Evolutionary conservation across 495 filamentous ascomycete genomes (phyloP), one percentile per base, ranked within the genome.

Genomic region (Annulohypoxylon nitens): DNA sequence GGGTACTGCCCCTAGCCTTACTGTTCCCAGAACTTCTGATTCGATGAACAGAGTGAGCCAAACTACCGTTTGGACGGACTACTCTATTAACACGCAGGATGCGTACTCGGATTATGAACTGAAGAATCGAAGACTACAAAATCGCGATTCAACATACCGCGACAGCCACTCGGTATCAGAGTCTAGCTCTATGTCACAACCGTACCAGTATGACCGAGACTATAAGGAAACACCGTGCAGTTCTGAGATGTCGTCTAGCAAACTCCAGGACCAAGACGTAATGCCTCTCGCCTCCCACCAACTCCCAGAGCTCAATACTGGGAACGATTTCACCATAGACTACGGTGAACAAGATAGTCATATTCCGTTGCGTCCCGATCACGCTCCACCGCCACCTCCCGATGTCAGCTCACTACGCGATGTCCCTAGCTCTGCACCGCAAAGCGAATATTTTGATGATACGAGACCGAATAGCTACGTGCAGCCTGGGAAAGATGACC

Each of bases 31-130:
- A 45, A 80, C 83, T 36, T 79, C 83, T 5, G 77, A 80, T 7
- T 84, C 83, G 5, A 78, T 78, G 55, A 84, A 86, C 67, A 82
- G 85, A n/a, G 72, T 79, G 20, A 88, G 86, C 64, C 81, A 85
- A 36, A 80, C 82, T 25, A 86, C 86, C 11, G 77, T 81, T 12
- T 88, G 86, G 86, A 88, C 86, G n/a, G 85, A 88, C 78, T 84
- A 84, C 64, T 86, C 86, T 1, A 79, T 88, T 47, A 85, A 84
- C 12, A 86, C 84, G 43, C 75, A 76, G 45, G 83, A 85, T 39
- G 78, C 82, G 6, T 73, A 76, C 58, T 78, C 78, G 5, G 75
- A 76, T 4, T 77, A 74, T 59, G 73, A 69, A 36, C 57, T 62
- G 11, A 69, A 61, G 34, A 74, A 80, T 53, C 69, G 63, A 12